A percentile compares a stretch with the other conserved stretches of the same genome.
phyloP scores from a whole-genome alignment of 345 rosid species.

The Eucalyptus guilfoylei region DNA sequence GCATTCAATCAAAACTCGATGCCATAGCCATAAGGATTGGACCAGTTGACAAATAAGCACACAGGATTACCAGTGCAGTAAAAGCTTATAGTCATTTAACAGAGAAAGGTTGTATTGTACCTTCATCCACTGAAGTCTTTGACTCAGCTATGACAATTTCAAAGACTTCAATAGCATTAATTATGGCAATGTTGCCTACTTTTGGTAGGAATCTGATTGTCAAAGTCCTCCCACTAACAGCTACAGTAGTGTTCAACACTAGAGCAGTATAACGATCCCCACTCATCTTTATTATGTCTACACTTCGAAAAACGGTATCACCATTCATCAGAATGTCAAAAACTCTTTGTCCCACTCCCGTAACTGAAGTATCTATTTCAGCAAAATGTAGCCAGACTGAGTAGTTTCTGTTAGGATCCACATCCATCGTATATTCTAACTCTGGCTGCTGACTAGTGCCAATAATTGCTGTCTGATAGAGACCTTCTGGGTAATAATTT shows the following conservation, averaged over 20 bases:
- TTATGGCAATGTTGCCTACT: constrained; percentile 46
- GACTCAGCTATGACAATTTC: constrained; percentile 61
- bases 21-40: not conserved
- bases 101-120: constrained; percentile 14
- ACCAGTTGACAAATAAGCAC: not conserved
- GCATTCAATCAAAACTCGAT: not conserved
- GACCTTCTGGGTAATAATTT: constrained; percentile 79
- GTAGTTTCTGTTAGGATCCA: constrained; percentile 86
- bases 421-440: constrained; percentile 58
- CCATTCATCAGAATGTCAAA: constrained; percentile 86
- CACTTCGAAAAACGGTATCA: constrained; percentile 25
- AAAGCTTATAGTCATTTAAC: not conserved
- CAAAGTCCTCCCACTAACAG: constrained; percentile 78
- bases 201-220: constrained; percentile 63
- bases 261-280: constrained; percentile 63
- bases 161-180: constrained; percentile 89
- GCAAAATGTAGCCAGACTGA: constrained; percentile 95
- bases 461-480: constrained; percentile 71
- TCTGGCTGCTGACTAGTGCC: constrained; percentile 64
- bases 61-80: not conserved
- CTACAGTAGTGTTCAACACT: constrained; percentile 67
- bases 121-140: constrained; percentile 71
- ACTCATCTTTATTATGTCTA: constrained; percentile 59
- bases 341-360: constrained; percentile 55
- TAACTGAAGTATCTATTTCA: constrained; percentile 70